These are phyloP conservation scores for Beauveria medogensis DNA, from an alignment of 2,329 filamentous ascomycete species.

Conservation along the genomic window DNA sequence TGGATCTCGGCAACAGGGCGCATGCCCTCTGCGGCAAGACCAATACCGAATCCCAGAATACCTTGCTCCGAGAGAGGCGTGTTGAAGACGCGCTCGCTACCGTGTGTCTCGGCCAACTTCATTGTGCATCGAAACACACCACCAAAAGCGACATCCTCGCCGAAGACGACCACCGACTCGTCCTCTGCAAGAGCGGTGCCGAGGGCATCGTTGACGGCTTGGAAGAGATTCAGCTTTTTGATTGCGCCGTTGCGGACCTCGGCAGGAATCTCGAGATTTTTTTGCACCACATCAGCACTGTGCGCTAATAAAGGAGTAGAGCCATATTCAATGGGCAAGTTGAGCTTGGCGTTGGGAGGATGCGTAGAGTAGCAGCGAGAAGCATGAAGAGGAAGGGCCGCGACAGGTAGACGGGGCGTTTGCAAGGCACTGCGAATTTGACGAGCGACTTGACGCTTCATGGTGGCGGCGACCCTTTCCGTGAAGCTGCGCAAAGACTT, in stretches of 20 bases:
- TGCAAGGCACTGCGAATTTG: constrained; percentile 23
- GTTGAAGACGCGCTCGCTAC: constrained; percentile 87
- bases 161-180: constrained; percentile 82
- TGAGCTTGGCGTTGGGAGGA: constrained; percentile 59
- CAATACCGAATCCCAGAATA: constrained; percentile 88
- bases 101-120: constrained; percentile 82
- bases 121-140: constrained; percentile 94
- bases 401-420: constrained; percentile 10
- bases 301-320: constrained; percentile 76
- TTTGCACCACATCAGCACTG: constrained; percentile 62
- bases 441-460: constrained; percentile 26
- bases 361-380: constrained; percentile 43
- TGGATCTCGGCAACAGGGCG: constrained; percentile 90
- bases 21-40: constrained; percentile 84
- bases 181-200: constrained; percentile 74
- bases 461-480: constrained; percentile 14
- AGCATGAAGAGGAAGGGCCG: constrained; percentile 7
- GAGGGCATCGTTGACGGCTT: constrained; percentile 86
- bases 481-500: constrained; percentile 7
- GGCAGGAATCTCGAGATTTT: constrained; percentile 61
- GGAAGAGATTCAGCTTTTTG: constrained; percentile 87
- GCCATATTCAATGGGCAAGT: constrained; percentile 80
- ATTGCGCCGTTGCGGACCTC: constrained; percentile 61
- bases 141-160: constrained; percentile 94
- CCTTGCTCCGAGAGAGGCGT: constrained; percentile 92